Evolutionary conservation across 352 stramenopile species (phyloP).

Genomic region (Pythium graminicola): DNA sequence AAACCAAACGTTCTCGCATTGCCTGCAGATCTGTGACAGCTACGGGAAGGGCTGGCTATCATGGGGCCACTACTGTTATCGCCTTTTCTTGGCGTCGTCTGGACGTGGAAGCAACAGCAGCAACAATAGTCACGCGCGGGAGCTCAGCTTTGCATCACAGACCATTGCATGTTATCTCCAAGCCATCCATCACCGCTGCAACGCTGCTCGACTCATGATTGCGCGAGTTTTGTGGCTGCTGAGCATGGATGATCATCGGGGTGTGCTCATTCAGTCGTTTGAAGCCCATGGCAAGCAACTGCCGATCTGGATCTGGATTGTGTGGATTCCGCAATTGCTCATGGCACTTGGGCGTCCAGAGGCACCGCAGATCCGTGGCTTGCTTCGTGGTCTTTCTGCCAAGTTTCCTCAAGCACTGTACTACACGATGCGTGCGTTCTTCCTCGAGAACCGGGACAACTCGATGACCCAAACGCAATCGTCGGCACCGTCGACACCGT

Average conservation of each 20-base stretch:
- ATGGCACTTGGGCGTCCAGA: slow-evolving; percentile 92
- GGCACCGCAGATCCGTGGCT: slow-evolving; percentile 75
- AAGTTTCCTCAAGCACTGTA: slow-evolving; percentile 98
- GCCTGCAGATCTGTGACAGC: slow-evolving; percentile 88
- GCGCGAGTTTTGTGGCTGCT: slow-evolving; percentile 89
- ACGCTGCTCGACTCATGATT: slow-evolving; percentile 86
- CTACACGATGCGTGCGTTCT: slow-evolving; percentile 97
- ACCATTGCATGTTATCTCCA: slow-evolving; percentile 93
- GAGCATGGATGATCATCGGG: slow-evolving; percentile 77
- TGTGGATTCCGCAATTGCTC: slow-evolving; percentile 97
- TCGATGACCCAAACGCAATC: slow-evolving; percentile 33
- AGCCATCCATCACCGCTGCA: slow-evolving; percentile 87
- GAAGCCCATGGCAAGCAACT: slow-evolving; percentile 92
- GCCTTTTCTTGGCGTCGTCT: slow-evolving; percentile 69
- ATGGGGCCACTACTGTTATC: slow-evolving; percentile 90
- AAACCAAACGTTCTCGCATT: slow-evolving; percentile 89
- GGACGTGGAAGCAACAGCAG: slow-evolving; percentile 5
- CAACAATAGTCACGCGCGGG: slow-evolving; percentile 17
- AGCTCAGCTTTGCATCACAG: slow-evolving; percentile 76
- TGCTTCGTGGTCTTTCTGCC: slow-evolving; percentile 73
- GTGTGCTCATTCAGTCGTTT: slow-evolving; percentile 81
- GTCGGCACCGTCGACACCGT: slow-evolving; percentile 17
- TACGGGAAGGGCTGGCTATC: slow-evolving; percentile 94
- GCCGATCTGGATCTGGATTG: slow-evolving; percentile 98
- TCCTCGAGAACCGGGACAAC: slow-evolving; percentile 95